Conservation (phyloP, 2,329 filamentous ascomycete species). For the Exutisphaerella laricina region DNA sequence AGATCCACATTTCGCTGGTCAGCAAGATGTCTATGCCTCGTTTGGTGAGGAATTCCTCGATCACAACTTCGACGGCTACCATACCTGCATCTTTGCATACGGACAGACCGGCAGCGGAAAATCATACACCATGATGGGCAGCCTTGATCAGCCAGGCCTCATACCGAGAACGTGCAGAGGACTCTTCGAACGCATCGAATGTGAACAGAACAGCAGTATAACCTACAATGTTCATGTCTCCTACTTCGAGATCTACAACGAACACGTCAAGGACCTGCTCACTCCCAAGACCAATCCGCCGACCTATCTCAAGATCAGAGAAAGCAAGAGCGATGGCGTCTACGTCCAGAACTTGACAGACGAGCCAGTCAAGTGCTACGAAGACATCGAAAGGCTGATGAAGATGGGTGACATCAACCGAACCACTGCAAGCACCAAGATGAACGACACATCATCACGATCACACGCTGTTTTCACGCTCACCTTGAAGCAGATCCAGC, state of each 20-base stretch:
- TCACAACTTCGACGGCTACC: conserved; percentile 98
- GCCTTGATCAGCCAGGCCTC: conserved; percentile 73
- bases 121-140: conserved; percentile 98
- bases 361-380: conserved; percentile 78
- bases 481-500: conserved; percentile 95
- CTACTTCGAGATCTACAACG: conserved; percentile 99
- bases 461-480: conserved; percentile 98
- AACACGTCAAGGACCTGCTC: conserved; percentile 91
- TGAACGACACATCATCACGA: conserved; percentile 97
- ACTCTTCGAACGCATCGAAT: conserved; percentile 86
- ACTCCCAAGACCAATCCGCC: conserved; percentile 73
- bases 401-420: conserved; percentile 80
- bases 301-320: conserved; percentile 93
- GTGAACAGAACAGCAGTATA: conserved; percentile 79
- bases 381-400: conserved; percentile 87
- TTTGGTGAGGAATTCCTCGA: conserved; percentile 95
- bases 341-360: conserved; percentile 97
- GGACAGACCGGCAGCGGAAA: conserved; percentile 97
- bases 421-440: conserved; percentile 90
- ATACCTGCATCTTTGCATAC: conserved; percentile 98
- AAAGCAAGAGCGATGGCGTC: conserved; percentile 88
- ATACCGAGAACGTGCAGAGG: conserved; percentile 96
- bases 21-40: conserved; percentile 89
- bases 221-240: conserved; percentile 96
- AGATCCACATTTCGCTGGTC: conserved; percentile 82